Evolutionary conservation across 805 yeast species (phyloP).

Genomic region (Candida coleopterorum): DNA sequence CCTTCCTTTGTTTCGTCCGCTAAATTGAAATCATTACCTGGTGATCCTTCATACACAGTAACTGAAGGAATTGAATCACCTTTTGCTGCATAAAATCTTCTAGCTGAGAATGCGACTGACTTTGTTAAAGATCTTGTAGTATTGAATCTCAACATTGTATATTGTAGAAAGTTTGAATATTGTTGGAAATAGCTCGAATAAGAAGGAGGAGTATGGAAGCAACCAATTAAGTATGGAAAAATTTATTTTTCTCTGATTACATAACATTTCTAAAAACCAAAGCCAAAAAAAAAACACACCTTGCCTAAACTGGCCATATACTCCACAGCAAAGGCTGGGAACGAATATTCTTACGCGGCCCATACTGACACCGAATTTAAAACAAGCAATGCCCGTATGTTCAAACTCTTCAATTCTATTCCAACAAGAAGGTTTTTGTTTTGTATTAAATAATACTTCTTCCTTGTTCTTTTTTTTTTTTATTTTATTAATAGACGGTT

Average conservation of each 20-base stretch:
- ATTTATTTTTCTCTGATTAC: neutral
- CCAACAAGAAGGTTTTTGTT: too few species aligned
- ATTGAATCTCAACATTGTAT: slow-evolving; percentile 3
- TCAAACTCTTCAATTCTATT: too few species aligned
- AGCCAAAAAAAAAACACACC: neutral
- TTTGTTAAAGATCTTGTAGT: slow-evolving; percentile 5
- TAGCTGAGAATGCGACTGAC: slow-evolving; percentile 3
- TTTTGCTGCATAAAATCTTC: slow-evolving; percentile 18
- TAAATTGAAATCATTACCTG: slow-evolving; percentile 57
- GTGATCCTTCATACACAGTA: slow-evolving; percentile 56
- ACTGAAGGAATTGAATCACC: slow-evolving; percentile 63
- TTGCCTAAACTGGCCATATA: neutral
- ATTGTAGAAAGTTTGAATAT: slow-evolving; percentile 1
- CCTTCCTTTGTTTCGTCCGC: slow-evolving; percentile 39
- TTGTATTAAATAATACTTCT: too few species aligned
- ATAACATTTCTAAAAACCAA: neutral
- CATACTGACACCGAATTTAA: too few species aligned
- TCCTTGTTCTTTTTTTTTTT: too few species aligned
- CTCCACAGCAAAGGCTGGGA: too few species aligned
- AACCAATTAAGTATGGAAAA: neutral
- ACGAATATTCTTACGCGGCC: too few species aligned
- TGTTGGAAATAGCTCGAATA: neutral
- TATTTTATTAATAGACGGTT: too few species aligned
- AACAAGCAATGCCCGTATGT: too few species aligned
- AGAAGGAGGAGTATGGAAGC: neutral